A percentile compares a stretch with the other conserved stretches of the same genome.
Evolutionary conservation across 345 rosid species (phyloP).

Genomic region (Heritiera littoralis): DNA sequence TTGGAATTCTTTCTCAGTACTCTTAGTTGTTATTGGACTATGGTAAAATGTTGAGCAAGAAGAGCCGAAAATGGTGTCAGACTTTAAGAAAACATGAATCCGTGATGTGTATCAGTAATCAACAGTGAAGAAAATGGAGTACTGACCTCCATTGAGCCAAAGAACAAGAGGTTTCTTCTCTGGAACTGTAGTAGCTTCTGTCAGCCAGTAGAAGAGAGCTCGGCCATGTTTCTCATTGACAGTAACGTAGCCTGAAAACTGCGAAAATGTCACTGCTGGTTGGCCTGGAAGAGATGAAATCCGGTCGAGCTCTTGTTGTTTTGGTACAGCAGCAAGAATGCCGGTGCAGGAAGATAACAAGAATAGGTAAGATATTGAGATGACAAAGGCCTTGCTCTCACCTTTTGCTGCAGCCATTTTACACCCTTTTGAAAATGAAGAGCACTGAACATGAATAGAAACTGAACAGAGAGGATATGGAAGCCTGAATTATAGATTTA

Average conservation of each 20-base stretch:
- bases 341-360: not conserved
- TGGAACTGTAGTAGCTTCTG: constrained; percentile 61
- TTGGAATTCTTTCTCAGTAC: not conserved
- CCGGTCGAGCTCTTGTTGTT: constrained; percentile 65
- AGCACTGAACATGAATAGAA: not conserved
- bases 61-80: not conserved
- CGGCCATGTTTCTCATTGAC: constrained; percentile 71
- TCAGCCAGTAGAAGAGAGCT: constrained; percentile 91
- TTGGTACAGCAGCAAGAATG: constrained; percentile 20
- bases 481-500: not conserved
- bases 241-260: constrained; percentile 84
- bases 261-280: constrained; percentile 70
- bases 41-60: not conserved
- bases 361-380: not conserved
- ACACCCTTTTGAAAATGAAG: not conserved
- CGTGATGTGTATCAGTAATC: not conserved
- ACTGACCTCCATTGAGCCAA: constrained; percentile 99
- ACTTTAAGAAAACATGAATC: not conserved
- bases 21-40: too few relatives aligned
- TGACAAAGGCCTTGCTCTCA: constrained; percentile 4
- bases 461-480: not conserved
- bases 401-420: not conserved
- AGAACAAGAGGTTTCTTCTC: constrained; percentile 78
- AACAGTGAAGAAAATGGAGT: not conserved
- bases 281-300: constrained; percentile 88